These are phyloP conservation scores for Pezicula carpinea DNA, from an alignment of 2,329 filamentous ascomycete genomes.

Conservation along the genomic window DNA sequence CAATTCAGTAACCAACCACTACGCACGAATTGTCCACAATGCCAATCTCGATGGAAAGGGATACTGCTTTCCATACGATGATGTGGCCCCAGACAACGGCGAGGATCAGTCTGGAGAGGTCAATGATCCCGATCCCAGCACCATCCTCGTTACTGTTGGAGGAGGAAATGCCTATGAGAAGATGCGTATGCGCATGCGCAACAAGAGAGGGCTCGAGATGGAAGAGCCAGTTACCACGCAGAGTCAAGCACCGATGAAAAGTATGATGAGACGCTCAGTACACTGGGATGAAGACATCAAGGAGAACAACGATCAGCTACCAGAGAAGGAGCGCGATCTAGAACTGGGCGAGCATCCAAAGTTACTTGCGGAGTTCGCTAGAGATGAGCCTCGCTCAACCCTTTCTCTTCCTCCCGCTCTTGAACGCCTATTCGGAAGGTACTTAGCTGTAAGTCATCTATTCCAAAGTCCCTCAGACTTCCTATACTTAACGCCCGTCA, in stretches of 20 bases:
- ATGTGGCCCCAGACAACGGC: slow-evolving; percentile 52
- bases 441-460: slow-evolving; percentile 8
- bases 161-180: slow-evolving; percentile 13
- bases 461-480: too few species aligned
- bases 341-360: slow-evolving; percentile 12
- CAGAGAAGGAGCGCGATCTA: slow-evolving; percentile 5
- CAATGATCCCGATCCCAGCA: slow-evolving; percentile 36
- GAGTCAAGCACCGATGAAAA: neutral
- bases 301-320: neutral
- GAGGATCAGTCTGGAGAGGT: slow-evolving; percentile 60
- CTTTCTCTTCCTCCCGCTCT: slow-evolving; percentile 8
- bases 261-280: slow-evolving; percentile 5
- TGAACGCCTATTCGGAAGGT: slow-evolving; percentile 9
- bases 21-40: slow-evolving; percentile 59
- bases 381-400: neutral
- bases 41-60: slow-evolving; percentile 54
- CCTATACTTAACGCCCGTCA: neutral
- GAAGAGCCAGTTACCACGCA: neutral
- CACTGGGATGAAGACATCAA: slow-evolving; percentile 8
- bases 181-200: slow-evolving; percentile 2
- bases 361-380: slow-evolving; percentile 7
- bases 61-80: slow-evolving; percentile 70
- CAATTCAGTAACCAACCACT: slow-evolving; percentile 58
- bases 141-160: slow-evolving; percentile 16
- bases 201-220: neutral